A percentile compares a stretch with the other conserved stretches of the same genome.
phyloP scores from a whole-genome alignment of 2,329 filamentous ascomycete genomes.

The Aschersonia sp. region DNA sequence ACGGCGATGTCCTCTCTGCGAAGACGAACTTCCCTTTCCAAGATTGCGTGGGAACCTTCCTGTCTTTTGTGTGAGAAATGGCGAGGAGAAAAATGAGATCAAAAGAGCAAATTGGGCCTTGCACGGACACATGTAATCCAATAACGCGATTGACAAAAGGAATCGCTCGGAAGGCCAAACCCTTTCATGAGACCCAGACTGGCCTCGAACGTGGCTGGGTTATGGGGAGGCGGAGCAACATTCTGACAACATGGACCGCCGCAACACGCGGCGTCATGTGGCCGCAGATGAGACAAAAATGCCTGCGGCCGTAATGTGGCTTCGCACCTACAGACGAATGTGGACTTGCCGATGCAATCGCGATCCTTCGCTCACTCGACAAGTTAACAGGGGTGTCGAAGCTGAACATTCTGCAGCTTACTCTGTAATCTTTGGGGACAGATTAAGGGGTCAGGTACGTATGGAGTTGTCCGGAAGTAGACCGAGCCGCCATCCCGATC shows the following conservation, averaged over 20 bases:
- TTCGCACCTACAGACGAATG: not conserved
- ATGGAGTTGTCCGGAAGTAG: not conserved
- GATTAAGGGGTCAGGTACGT: not conserved
- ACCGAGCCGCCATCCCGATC: not conserved
- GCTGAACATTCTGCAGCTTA: not conserved
- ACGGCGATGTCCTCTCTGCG: not conserved
- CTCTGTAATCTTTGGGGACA: not conserved
- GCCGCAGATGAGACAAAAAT: not conserved
- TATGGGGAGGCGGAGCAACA: not conserved
- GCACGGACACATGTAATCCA: not conserved
- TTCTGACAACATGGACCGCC: not conserved
- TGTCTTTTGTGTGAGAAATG: not conserved
- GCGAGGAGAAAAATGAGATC: not conserved
- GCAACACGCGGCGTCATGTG: not conserved
- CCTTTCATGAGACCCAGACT: not conserved
- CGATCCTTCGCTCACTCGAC: not conserved
- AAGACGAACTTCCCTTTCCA: not conserved
- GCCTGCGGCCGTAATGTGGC: not conserved
- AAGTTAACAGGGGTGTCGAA: not conserved
- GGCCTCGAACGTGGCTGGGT: not conserved
- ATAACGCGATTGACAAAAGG: not conserved
- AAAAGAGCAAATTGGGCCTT: not conserved
- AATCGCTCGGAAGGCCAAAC: not conserved
- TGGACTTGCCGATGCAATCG: not conserved
- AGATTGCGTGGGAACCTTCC: not conserved